Conservation (phyloP, 208 protist genomes). For the Acanthamoeba castellanii region DNA sequence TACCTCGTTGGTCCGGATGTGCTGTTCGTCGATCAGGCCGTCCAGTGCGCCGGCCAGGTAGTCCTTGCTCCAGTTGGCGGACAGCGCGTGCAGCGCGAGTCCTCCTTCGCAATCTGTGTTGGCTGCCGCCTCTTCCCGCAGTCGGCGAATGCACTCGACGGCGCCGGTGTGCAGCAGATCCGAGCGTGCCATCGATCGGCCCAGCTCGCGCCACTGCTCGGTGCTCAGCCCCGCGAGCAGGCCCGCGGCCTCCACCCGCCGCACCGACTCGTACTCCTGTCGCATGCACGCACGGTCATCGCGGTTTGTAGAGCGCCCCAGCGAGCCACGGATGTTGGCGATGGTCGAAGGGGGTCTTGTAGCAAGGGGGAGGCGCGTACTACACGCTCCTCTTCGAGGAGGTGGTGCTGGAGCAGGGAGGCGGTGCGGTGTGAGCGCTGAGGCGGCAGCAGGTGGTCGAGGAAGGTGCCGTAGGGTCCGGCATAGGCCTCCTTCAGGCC, state of each 20-base stretch:
- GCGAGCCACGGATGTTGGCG: no score
- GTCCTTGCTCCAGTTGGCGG: slow-evolving; percentile 40
- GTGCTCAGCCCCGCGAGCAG: background rate
- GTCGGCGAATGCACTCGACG: background rate
- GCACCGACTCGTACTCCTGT: background rate
- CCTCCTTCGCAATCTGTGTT: background rate
- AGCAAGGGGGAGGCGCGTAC: background rate
- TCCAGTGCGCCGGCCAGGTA: background rate
- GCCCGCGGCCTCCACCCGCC: background rate
- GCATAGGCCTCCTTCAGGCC: background rate
- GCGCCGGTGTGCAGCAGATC: background rate
- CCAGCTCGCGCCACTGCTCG: background rate
- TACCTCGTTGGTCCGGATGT: slow-evolving; percentile 36
- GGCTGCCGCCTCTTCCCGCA: background rate
- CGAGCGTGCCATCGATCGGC: background rate
- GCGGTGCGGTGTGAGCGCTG: background rate
- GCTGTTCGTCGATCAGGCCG: background rate
- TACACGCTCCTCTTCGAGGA: background rate
- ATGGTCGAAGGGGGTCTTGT: background rate
- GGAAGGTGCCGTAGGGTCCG: background rate
- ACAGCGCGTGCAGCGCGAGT: background rate
- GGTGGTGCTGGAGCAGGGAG: background rate
- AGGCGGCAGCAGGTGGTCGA: background rate
- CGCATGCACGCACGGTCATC: background rate
- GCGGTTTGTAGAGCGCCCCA: no score